A percentile compares a stretch with the other conserved stretches of the same genome.
These are phyloP conservation scores for Daldinia caldariorum DNA, from an alignment of 495 filamentous ascomycete species.

Conservation along the genomic window DNA sequence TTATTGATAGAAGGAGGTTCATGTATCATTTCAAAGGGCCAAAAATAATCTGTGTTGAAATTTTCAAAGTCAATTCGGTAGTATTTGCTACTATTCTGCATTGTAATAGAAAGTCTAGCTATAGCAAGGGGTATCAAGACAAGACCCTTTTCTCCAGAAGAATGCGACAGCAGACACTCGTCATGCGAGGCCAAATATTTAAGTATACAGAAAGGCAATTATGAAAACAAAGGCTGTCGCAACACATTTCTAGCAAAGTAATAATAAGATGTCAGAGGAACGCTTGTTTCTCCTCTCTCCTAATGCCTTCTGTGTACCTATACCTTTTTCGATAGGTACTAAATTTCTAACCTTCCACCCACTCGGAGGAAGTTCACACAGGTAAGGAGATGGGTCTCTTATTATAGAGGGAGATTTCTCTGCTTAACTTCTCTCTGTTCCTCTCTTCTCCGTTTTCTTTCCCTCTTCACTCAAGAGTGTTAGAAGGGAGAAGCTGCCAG, in stretches of 20 bases:
- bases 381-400: background rate
- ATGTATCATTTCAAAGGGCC: background rate
- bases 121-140: slow-evolving; percentile 5
- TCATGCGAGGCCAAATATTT: background rate
- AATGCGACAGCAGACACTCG: slow-evolving; percentile 5
- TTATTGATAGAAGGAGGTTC: background rate
- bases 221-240: background rate
- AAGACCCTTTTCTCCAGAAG: slow-evolving; percentile 1
- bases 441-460: background rate
- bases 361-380: background rate
- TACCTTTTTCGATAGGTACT: background rate
- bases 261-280: background rate
- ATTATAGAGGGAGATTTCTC: background rate
- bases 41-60: background rate
- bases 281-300: slow-evolving; percentile 3
- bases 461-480: background rate
- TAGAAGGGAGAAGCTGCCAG: slow-evolving; percentile 2
- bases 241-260: background rate
- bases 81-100: background rate
- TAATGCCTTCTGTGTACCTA: background rate
- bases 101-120: slow-evolving; percentile 6
- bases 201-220: background rate
- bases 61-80: background rate
- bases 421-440: slow-evolving; percentile 1
- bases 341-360: background rate